Evolutionary conservation across 306 rosid species (phyloP), one percentile per base, ranked within the genome.

Genomic region (Casuarina glauca): DNA sequence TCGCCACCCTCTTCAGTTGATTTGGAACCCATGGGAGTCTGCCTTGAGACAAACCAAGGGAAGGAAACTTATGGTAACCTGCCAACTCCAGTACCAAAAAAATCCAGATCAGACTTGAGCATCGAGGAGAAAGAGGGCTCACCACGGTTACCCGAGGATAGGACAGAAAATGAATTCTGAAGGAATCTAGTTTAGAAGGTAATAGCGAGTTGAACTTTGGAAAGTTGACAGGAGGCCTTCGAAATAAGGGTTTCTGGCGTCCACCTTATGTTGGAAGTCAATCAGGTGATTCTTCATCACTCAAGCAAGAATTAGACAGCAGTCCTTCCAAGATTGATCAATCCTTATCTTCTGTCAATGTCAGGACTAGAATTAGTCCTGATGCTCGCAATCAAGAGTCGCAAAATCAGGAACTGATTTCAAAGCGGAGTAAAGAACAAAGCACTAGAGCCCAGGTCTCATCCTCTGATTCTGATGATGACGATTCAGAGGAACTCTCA

Each of bases 191-290:
- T 45, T 63, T 67, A 52, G 93, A 79, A 71, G 70, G 80, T 72
- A 84, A 35, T 41, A 82, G 52, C 70, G 96, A 86, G 81, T 84
- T 95, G 76, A 85, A 51, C 70, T 90, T 82, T 45, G 93, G 90
- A 78, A 70, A 74, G 1, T 80, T 95, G 90, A 95, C 70, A 74
- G 99, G 99, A 58, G 99, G 99, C 72, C 50, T 91, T 74, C 93
- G 97, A 78, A 91, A 93, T 72, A 93, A 85, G 84, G 90, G 88
- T 79, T 62, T 58, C 46, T 82, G 64, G 69, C 84, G 49, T 66
- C 91, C 92, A 9, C 86, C 86, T 11, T 85, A 87, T 86, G 43
- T 50, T 58, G 89, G 78, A 79, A 83, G 77, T 67, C 62, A 78
- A 71, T 74, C 84, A 41, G 78, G 73, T 45, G 77, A 73, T 78